Percentiles rank a stretch among this genome's conserved stretches.
These are phyloP conservation scores for Akanthomyces lecanii DNA, from an alignment of 2,329 filamentous ascomycete species.

Conservation along the genomic window DNA sequence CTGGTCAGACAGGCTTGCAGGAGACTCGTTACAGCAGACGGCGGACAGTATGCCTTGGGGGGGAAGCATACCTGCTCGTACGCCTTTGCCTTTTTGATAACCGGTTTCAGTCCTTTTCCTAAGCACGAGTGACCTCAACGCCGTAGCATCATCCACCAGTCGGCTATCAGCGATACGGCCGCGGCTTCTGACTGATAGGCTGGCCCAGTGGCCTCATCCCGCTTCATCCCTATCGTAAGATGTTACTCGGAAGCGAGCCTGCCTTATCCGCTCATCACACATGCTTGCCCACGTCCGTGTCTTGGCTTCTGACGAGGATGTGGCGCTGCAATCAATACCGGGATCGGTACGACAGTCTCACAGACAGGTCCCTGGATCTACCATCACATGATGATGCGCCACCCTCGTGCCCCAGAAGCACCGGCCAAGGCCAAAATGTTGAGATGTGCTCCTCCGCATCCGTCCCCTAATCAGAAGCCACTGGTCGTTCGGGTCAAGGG, in stretches of 20 bases:
- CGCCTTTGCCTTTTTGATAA: no score
- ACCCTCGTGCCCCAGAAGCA: slow-evolving; percentile 14
- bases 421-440: slow-evolving; percentile 7
- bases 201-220: not conserved
- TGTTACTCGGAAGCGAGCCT: not conserved
- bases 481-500: not conserved
- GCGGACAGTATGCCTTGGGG: no score
- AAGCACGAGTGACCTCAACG: not conserved
- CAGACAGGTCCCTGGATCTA: slow-evolving; percentile 2
- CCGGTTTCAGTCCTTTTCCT: not conserved
- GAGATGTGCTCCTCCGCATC: not conserved
- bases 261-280: not conserved
- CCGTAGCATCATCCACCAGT: not conserved
- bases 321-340: not conserved
- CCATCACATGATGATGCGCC: slow-evolving; percentile 17
- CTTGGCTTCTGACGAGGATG: not conserved
- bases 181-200: not conserved
- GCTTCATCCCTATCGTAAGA: not conserved
- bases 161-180: not conserved
- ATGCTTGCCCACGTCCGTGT: not conserved
- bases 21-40: not conserved
- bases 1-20: not conserved
- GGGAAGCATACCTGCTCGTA: no score
- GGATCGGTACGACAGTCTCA: not conserved
- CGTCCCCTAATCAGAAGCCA: not conserved